Evolutionary conservation across 129 eudicot genomes (phyloP), one percentile per base, ranked within the genome.

Genomic region (Flaveria ramosissima): DNA sequence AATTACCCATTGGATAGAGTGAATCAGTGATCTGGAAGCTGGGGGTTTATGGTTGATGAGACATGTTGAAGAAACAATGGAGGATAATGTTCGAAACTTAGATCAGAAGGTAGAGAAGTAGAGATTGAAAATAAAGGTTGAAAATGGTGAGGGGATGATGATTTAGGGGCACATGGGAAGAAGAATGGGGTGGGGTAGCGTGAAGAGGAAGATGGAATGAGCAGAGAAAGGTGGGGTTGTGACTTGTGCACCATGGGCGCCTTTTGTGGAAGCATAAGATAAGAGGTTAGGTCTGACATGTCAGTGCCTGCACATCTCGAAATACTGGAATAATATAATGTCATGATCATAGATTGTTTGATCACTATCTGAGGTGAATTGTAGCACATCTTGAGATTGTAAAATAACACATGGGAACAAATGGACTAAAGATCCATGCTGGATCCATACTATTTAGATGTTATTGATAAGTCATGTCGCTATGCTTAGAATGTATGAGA

Each of bases 1-100:
- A 87, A 55, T 92, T 92, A 3, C 96, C 96, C 94, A 90, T 81
- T 68, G n/a, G 65, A 39, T 24, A 26, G 0, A 9, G 6, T 6
- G 21, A 23, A 4, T 24, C 24, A 23, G 59, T 11, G 68, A 63
- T 53, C 51, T 39, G n/a, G 9, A 24, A 3, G 9, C 11, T 23
- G 68, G 26, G 53, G 63, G 71, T 51, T 68, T 84, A 62, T 27
- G 55, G 66, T 53, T 7, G 68, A 20, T 47, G 70, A 53, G 63
- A 39, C 77, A 77, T 71, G 85, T 66, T 73, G 24, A 52, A 61
- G 72, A 71, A 64, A 62, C 64, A 71, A 20, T 53, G 47, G 73
- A 65, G 59, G 73, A 21, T 73, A 56, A 59, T 65, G 56, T 47
- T 52, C 60, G 79, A 84, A 76, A 47, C 85, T 45, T 82, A 53